Evolutionary conservation across 192 early-diverging fungal genomes (phyloP).

Genomic region (Piromyces finnis): DNA sequence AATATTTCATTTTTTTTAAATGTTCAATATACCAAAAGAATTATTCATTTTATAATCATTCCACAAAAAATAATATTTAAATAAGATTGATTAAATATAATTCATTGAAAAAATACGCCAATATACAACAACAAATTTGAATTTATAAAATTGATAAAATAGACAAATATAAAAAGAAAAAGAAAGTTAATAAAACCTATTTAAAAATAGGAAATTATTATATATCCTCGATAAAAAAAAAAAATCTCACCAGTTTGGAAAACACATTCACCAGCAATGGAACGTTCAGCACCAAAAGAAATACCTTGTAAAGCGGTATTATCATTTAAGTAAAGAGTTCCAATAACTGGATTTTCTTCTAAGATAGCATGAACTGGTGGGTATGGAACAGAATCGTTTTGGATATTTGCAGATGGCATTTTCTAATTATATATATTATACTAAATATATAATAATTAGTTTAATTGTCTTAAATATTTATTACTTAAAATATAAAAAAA

Average conservation of each 20-base stretch:
- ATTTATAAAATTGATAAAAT: too few relatives aligned
- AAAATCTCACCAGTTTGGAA: constrained; percentile 84
- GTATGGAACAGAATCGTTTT: background rate
- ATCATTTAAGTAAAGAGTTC: constrained; percentile 69
- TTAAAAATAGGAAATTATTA: too few relatives aligned
- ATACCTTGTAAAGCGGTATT: constrained; percentile 69
- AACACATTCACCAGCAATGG: constrained; percentile 88
- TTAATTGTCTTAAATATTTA: too few relatives aligned
- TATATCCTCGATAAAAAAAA: background rate
- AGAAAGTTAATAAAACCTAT: too few relatives aligned
- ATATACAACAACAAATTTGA: too few relatives aligned
- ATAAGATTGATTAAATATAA: too few relatives aligned
- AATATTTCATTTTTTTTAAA: background rate
- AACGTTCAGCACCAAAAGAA: constrained; percentile 87
- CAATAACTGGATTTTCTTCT: constrained; percentile 19
- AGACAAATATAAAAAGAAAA: too few relatives aligned
- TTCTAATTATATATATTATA: background rate
- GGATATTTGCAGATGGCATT: background rate
- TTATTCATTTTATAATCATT: too few relatives aligned
- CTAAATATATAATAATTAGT: background rate
- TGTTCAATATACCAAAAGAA: too few relatives aligned
- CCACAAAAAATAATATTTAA: too few relatives aligned
- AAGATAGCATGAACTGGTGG: background rate
- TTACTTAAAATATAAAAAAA: too few relatives aligned
- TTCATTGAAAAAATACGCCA: too few relatives aligned